Evolutionary conservation across 305 asterid species (phyloP).

Genomic region (Fraxinus dipetala): DNA sequence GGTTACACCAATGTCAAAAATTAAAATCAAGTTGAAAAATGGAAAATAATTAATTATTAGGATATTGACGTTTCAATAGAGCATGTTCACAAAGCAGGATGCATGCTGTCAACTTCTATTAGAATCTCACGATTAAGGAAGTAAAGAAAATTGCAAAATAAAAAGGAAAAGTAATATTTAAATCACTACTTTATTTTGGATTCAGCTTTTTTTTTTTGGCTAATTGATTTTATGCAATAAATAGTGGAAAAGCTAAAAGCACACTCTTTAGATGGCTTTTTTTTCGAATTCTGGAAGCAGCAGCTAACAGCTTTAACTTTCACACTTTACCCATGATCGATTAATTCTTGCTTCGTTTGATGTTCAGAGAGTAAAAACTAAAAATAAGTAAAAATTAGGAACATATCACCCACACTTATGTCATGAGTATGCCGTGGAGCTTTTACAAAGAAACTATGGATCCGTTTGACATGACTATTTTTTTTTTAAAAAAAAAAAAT

Average conservation of each 20-base stretch:
- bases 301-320: not conserved
- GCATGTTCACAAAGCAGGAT: not conserved
- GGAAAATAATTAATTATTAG: not conserved
- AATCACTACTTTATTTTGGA: not conserved
- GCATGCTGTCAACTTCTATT: not conserved
- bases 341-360: not conserved
- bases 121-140: not conserved
- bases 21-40: not conserved
- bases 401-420: not conserved
- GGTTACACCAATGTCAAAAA: not conserved
- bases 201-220: not conserved
- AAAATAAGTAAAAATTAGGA: not conserved
- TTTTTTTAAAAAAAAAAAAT: no score
- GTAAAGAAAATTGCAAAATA: not conserved
- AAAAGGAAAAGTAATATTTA: not conserved
- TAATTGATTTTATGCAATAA: not conserved
- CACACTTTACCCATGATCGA: not conserved
- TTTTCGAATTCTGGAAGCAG: not conserved
- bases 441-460: no score
- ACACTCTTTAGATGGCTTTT: not conserved
- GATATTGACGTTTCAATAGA: not conserved
- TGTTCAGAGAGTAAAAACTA: not conserved
- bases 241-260: not conserved
- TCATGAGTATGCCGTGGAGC: not conserved
- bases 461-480: no score